Conservation (phyloP, 805 yeast species). For the Schwanniomyces occidentalis region DNA sequence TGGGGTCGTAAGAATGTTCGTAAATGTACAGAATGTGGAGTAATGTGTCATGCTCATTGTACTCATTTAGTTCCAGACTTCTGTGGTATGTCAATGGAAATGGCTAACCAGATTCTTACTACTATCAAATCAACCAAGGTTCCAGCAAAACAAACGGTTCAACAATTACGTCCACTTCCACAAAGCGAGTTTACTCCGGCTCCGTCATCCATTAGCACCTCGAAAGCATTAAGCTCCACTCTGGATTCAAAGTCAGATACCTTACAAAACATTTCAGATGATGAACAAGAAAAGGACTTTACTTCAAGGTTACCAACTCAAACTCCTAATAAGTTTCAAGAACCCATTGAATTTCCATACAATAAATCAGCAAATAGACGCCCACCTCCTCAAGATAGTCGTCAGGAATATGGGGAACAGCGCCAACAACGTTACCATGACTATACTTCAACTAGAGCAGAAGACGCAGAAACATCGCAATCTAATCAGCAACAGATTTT, state of each 20-base stretch:
- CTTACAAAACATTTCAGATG: slow-evolving; percentile 15
- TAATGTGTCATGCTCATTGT: slow-evolving; percentile 92
- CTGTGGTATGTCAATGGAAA: slow-evolving; percentile 98
- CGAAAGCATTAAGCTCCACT: slow-evolving; percentile 4
- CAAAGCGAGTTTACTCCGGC: slow-evolving; percentile 2
- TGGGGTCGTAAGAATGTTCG: slow-evolving; percentile 92
- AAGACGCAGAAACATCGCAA: slow-evolving; percentile 13
- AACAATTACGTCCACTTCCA: slow-evolving; percentile 2
- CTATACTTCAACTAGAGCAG: slow-evolving; percentile 22
- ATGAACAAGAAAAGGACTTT: slow-evolving; percentile 20
- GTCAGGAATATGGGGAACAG: slow-evolving; percentile 4
- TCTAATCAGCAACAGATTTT: slow-evolving; percentile 8
- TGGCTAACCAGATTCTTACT: slow-evolving; percentile 83
- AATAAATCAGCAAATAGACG: slow-evolving; percentile 18
- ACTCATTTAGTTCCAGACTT: slow-evolving; percentile 95
- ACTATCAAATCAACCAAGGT: slow-evolving; percentile 73
- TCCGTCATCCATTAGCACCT: neutral
- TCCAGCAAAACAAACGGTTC: slow-evolving; percentile 16
- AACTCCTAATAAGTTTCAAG: slow-evolving; percentile 24
- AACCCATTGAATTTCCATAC: slow-evolving; percentile 27
- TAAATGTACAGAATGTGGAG: slow-evolving; percentile 91
- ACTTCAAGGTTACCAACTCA: slow-evolving; percentile 31
- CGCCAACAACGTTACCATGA: slow-evolving; percentile 10
- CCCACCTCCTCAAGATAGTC: slow-evolving; percentile 16
- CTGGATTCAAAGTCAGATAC: slow-evolving; percentile 10